phyloP scores from a whole-genome alignment of 1,139 yeast species.

The Hemisphaericaspora subhashii region DNA sequence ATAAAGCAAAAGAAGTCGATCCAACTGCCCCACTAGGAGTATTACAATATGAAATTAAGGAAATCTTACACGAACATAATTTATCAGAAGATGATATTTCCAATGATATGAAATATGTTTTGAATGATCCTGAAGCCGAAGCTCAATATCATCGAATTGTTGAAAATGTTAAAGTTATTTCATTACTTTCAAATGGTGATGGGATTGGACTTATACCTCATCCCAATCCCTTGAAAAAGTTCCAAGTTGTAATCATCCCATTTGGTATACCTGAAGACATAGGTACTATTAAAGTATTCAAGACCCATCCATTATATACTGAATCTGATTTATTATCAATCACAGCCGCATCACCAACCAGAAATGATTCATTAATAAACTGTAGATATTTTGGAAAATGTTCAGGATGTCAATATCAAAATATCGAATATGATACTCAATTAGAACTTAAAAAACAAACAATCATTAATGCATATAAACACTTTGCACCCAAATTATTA shows the following conservation, averaged over 20 bases:
- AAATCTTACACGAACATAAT: constrained; percentile 45
- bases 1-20: constrained; percentile 65
- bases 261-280: constrained; percentile 86
- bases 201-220: constrained; percentile 65
- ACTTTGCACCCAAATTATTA: constrained; percentile 57
- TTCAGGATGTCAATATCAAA: constrained; percentile 92
- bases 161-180: constrained; percentile 54
- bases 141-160: constrained; percentile 61
- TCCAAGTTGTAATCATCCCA: constrained; percentile 65
- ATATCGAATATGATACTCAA: constrained; percentile 70
- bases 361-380: constrained; percentile 52
- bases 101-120: constrained; percentile 65
- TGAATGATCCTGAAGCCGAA: constrained; percentile 57
- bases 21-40: constrained; percentile 83
- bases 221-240: constrained; percentile 45
- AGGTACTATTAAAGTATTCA: constrained; percentile 68
- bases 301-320: constrained; percentile 72
- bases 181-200: constrained; percentile 76
- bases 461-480: constrained; percentile 78
- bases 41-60: constrained; percentile 69
- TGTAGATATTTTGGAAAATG: constrained; percentile 50
- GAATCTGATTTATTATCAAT: constrained; percentile 74
- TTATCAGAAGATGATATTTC: constrained; percentile 48
- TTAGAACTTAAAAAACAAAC: constrained; percentile 70
- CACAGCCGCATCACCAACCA: constrained; percentile 37